Base-by-base conservation (phyloP, 2,329 filamentous ascomycete genomes). In the Calonectria naviculata region DNA sequence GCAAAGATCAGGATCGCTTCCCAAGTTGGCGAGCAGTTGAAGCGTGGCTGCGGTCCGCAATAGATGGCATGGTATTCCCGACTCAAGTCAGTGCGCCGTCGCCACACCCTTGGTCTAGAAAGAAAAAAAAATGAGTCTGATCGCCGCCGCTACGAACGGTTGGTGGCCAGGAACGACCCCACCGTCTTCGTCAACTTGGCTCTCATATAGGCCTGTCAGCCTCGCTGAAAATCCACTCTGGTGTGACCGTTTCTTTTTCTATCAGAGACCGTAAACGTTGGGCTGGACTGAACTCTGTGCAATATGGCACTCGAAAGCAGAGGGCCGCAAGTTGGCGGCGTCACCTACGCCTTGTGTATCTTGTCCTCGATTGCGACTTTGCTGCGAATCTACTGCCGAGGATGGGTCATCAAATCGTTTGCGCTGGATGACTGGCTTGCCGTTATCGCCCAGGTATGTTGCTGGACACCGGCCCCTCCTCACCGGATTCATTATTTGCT, bases 401-500 rank as follows among this genome's bases (percentile, higher is more conserved):
- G 71, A 13, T 78, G 77, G 70, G 73, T 83, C 5, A 75, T 80
- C 54, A 82, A 81, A 62, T 75, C 79, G 0, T 82, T 83, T 56
- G 76, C 73, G 3, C 19, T 75, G 1, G 81, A 83, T 60, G 82
- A 83, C 72, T 83, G 77, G 76, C 76, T 83, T 34, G 82, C 80
- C 9, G 74, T 82, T 2, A 71, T 69, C 26, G 52, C 52, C 5
- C 52, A 58, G 52, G 52, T 58, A 5, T 38, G 52, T 28, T 26
- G 8, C 9, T 15, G 21, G 24, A 15, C 12, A 1, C 4, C 8
- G 31, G 2, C 31, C n/a, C 13, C n/a, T n/a, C 13, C 2, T 8
- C 8, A 13, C 13, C 13, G 13, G 21, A 12, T 8, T 58, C 5
- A 21, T 17, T 2, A 9, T 36, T 26, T 36, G 26, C 52, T 58